Evolutionary conservation across 768 basidiomycete species (phyloP).

Genomic region (Baorangia bicolor): DNA sequence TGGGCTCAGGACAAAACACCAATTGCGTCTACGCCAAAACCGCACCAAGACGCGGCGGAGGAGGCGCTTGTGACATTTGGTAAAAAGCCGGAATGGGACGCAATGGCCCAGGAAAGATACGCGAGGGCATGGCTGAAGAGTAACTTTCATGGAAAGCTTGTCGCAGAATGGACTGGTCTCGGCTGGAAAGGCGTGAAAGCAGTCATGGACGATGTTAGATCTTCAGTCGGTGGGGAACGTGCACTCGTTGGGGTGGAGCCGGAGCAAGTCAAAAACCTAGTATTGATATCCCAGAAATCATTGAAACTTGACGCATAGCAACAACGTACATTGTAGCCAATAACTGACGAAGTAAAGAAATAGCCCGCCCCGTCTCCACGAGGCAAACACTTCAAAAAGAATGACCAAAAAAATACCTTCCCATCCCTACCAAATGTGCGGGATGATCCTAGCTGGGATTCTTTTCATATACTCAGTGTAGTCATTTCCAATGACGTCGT

Average conservation of each 20-base stretch:
- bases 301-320: slow-evolving; percentile 18
- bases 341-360: neutral
- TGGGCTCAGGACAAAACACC: slow-evolving; percentile 40
- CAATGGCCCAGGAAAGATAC: slow-evolving; percentile 30
- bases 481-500: slow-evolving; percentile 21
- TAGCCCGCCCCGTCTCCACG: neutral
- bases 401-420: neutral
- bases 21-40: slow-evolving; percentile 10
- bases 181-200: slow-evolving; percentile 47
- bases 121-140: slow-evolving; percentile 37
- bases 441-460: slow-evolving; percentile 31
- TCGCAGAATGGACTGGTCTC: slow-evolving; percentile 56
- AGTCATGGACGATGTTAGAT: slow-evolving; percentile 52
- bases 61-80: slow-evolving; percentile 54
- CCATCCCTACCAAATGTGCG: slow-evolving; percentile 28
- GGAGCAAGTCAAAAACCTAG: slow-evolving; percentile 41
- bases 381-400: neutral
- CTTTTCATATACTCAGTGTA: slow-evolving; percentile 32
- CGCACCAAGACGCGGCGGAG: slow-evolving; percentile 29
- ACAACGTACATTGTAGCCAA: slow-evolving; percentile 6
- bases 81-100: slow-evolving; percentile 49
- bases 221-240: slow-evolving; percentile 45
- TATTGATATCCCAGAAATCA: slow-evolving; percentile 35
- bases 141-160: slow-evolving; percentile 47
- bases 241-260: slow-evolving; percentile 41